These are phyloP conservation scores for Boletus bicolor DNA, from an alignment of 768 basidiomycete species.

Conservation along the genomic window DNA sequence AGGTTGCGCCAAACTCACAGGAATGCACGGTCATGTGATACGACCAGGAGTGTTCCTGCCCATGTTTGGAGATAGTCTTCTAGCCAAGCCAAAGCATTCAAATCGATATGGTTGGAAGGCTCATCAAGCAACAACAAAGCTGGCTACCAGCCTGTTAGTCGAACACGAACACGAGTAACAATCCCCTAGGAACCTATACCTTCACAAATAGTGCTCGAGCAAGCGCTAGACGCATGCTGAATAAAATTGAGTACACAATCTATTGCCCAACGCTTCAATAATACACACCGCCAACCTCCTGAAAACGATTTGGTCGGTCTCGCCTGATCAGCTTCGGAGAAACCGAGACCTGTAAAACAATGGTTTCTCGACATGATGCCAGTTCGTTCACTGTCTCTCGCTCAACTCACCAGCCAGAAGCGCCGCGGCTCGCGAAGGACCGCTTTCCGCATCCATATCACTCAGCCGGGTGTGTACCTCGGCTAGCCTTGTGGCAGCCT, in stretches of 20 bases:
- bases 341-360: conserved; percentile 69
- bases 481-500: conserved; percentile 72
- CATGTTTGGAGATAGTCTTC: conserved; percentile 97
- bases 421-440: conserved; percentile 89
- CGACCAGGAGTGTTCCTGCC: conserved; percentile 87
- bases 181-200: conserved; percentile 34
- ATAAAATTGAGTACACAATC: not conserved
- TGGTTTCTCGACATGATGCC: not conserved
- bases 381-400: not conserved
- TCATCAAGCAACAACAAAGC: conserved; percentile 82
- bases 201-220: conserved; percentile 97
- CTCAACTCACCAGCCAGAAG: conserved; percentile 68
- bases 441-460: conserved; percentile 99
- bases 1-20: conserved; percentile 45
- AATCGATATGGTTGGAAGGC: conserved; percentile 95
- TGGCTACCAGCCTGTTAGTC: conserved; percentile 41
- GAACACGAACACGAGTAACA: not conserved
- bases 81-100: conserved; percentile 96
- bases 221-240: conserved; percentile 91
- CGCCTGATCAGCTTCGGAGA: conserved; percentile 83
- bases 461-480: conserved; percentile 88
- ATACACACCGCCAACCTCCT: conserved; percentile 85
- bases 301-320: conserved; percentile 83
- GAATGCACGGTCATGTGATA: conserved; percentile 98
- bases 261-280: not conserved